Evolutionary conservation across 176 grass and related monocot genomes (phyloP), one percentile per base, ranked within the genome.

Genomic region (Eleusine indica): DNA sequence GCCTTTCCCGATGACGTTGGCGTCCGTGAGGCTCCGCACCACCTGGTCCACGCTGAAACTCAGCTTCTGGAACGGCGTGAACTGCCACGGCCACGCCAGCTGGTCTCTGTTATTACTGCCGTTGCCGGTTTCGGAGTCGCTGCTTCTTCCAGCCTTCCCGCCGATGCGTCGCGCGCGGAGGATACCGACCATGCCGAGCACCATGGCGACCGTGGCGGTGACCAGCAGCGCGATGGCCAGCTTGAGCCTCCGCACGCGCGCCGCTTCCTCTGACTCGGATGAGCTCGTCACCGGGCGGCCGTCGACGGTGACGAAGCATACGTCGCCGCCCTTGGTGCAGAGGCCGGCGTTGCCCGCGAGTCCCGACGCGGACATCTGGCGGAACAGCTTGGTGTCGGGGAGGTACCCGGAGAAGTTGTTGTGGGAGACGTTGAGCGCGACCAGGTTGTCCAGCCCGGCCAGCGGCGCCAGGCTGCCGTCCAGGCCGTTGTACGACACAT

Each of bases 321-420:
- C 96, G 74, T 98, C 96, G 0, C 96, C 93, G 14, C 93, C 96
- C 29, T 51, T 87, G 7, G 93, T 98, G 69, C 96, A 98, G 10
- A 98, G 91, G 54, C 96, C 96, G 0, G 85, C 73, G 62, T 98
- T 98, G 0, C 91, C 91, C 1, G 85, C 60, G 9, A 98, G 89
- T 76, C 89, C 77, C 5, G 96, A 93, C 69, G 93, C 37, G 0
- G 96, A 92, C 6, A 98, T 76, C 77, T 98, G 93, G 62, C 93
- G 87, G 76, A 98, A 98, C 1, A 98, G 91, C 87, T 98, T 98
- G n/a, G 93, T 98, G 76, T 98, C 93, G 0, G 96, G 96, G 19
- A 98, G 93, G 80, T 92, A 98, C 0, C 96, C 96, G 13, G 93
- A 92, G 77, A 99, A 94, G 81, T 99, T 98, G 85, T 99, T 99